phyloP scores from a whole-genome alignment of 345 rosid genomes.

The Euphorbia peplus region DNA sequence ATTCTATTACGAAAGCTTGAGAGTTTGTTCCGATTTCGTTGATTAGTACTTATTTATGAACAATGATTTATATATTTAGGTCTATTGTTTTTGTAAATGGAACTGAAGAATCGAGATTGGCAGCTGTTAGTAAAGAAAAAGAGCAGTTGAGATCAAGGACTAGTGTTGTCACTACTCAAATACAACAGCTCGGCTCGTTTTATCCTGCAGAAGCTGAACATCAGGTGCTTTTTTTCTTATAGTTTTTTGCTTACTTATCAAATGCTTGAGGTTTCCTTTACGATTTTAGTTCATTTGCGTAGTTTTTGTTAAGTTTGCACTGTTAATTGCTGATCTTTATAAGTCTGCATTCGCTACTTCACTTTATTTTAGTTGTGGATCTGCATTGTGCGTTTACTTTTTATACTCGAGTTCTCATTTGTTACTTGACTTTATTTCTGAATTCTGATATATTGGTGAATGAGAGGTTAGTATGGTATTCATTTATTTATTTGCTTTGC shows the following conservation, averaged over 20 bases:
- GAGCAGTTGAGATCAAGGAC: conserved; percentile 72
- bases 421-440: neutral
- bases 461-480: neutral
- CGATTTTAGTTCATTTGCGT: too few relatives aligned
- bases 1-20: neutral
- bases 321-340: too few relatives aligned
- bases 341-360: too few relatives aligned
- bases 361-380: too few relatives aligned
- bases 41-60: neutral
- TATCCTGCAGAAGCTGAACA: conserved; percentile 92
- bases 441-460: neutral
- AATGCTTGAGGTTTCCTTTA: neutral
- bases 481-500: neutral
- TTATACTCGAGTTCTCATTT: too few relatives aligned
- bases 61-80: conserved; percentile 33
- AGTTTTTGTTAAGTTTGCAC: too few relatives aligned
- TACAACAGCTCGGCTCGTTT: conserved; percentile 61
- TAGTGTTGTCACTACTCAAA: conserved; percentile 77
- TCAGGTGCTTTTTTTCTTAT: conserved; percentile 45
- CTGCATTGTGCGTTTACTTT: too few relatives aligned
- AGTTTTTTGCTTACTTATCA: neutral
- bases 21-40: neutral
- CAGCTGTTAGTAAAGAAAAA: conserved; percentile 69
- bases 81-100: conserved; percentile 82
- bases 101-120: conserved; percentile 73